Evolutionary conservation across 768 basidiomycete species (phyloP), one percentile per base, ranked within the genome.

Genomic region (Pisolithus microcarpus): DNA sequence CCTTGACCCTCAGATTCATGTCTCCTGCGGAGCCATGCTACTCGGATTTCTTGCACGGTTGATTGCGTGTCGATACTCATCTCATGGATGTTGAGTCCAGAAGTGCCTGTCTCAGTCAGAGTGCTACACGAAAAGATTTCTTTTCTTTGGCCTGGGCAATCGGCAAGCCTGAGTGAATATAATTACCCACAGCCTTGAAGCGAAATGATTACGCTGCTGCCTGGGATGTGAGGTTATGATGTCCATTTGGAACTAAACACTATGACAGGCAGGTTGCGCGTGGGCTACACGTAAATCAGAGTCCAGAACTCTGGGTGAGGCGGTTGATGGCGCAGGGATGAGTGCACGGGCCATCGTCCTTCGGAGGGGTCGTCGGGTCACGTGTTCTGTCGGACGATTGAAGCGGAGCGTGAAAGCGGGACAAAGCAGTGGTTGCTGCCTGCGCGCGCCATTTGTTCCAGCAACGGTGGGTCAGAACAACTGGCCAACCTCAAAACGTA

Each of bases 361-460:
- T 0, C 5, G 15, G 13, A 13, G 16, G 7, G 38, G 42, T 19
- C 2, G 39, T 19, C 24, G 23, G 36, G 51, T 50, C 53, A 54
- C 34, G 44, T 45, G 18, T 34, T 19, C 13, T 21, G n/a, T 16
- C n/a, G 37, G 39, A 9, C 24, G 57, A 57, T 62, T 63, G 7
- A 55, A 40, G 61, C 64, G 62, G 62, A 58, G 62, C 38, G 7
- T 39, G 49, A 60, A 54, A 45, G 5, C 37, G 48, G 43, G 43
- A 52, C 49, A 55, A 52, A 61, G 56, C 46, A 58, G 59, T n/a
- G 43, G 56, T 60, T 64, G 56, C 57, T 74, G 74, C 73, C 82
- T 82, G 81, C 34, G 82, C 84, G 80, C 81, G 77, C 79, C 71
- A 70, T 65, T 34, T 67, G 63, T 66, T 43, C 56, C 62, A 60